Evolutionary conservation across 345 rosid genomes (phyloP), one percentile per base, ranked within the genome.

Genomic region (Aurinia saxatilis): DNA sequence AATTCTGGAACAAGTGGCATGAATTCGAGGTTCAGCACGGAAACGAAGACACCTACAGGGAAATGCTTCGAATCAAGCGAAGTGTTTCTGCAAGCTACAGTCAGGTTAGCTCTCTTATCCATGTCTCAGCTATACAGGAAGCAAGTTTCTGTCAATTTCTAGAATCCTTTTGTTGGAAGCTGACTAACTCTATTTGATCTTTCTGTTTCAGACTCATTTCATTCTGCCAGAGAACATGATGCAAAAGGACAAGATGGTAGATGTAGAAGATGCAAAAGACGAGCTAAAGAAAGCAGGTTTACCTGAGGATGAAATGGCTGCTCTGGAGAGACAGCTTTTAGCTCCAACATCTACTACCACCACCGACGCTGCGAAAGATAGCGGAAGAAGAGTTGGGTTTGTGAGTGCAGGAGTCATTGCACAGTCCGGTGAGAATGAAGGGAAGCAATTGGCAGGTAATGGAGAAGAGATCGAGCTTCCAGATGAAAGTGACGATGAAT

Each of bases 21-120:
- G 95, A 84, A 39, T 90, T 93, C 46, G 99, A 93, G 74, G 97
- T 93, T 40, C 87, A 77, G 12, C 97, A 90, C 63, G 99, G 99
- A 30, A 93, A 93, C 60, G 99, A 86, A 70, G 99, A 93, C 59
- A 93, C 99, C 19, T 93, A 85, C 75, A 78, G 97, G 44, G 99
- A 93, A 62, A 90, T 93, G 99, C 75, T 90, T 50, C 87, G 96
- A 12, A 80, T 90, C 44, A 90, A 86, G 73, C 80, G 96, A 63
- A 93, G 95, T 51, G 96, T 87, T 38, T 80, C 95, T 3, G 99
- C 99, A 21, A 90, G 96, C 75, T 84, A 79, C 73, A 90, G 95
- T 72, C 97, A 90, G 95, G 99, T 90, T 66, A 49, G 58, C 16
- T 58, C 36, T 51, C 27, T 49, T 35, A 18, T 57, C 57, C 58